Evolutionary conservation across 805 yeast species (phyloP).

Genomic region (Wickerhamomyces sydowiorum): DNA sequence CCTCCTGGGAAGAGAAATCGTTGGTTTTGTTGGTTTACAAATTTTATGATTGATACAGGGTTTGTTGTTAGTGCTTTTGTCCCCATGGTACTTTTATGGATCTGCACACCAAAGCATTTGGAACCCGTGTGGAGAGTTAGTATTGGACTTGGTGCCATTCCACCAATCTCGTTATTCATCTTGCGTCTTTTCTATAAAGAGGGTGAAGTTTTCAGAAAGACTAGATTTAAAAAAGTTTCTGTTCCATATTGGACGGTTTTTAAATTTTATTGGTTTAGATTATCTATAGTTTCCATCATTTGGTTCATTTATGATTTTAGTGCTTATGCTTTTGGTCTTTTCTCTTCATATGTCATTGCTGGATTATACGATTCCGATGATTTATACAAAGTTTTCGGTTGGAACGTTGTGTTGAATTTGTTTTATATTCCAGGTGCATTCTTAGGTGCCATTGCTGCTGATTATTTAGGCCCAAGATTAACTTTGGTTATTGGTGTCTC

Average conservation of each 20-base stretch:
- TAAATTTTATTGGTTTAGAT: constrained; percentile 82
- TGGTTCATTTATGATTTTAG: constrained; percentile 94
- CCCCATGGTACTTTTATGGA: constrained; percentile 82
- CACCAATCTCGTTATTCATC: constrained; percentile 73
- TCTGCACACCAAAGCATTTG: constrained; percentile 64
- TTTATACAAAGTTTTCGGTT: constrained; percentile 75
- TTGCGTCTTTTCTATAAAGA: constrained; percentile 74
- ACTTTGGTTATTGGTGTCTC: constrained; percentile 66
- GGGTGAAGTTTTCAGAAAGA: constrained; percentile 63
- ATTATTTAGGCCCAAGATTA: constrained; percentile 85
- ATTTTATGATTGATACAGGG: constrained; percentile 81
- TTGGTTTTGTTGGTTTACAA: constrained; percentile 85
- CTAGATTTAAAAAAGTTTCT: constrained; percentile 55
- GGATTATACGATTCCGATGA: constrained; percentile 52
- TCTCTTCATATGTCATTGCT: constrained; percentile 65
- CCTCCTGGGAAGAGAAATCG: constrained; percentile 85
- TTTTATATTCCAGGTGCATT: constrained; percentile 90
- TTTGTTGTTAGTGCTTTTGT: constrained; percentile 81
- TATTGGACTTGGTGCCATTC: constrained; percentile 84
- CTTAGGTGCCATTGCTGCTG: constrained; percentile 81
- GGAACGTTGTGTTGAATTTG: constrained; percentile 84
- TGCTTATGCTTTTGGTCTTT: constrained; percentile 81
- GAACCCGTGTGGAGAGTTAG: constrained; percentile 89
- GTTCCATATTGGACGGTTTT: constrained; percentile 66
- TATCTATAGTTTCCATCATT: constrained; percentile 61